Evolutionary conservation across 129 eudicot species (phyloP).

Genomic region (Apium graveolens): DNA sequence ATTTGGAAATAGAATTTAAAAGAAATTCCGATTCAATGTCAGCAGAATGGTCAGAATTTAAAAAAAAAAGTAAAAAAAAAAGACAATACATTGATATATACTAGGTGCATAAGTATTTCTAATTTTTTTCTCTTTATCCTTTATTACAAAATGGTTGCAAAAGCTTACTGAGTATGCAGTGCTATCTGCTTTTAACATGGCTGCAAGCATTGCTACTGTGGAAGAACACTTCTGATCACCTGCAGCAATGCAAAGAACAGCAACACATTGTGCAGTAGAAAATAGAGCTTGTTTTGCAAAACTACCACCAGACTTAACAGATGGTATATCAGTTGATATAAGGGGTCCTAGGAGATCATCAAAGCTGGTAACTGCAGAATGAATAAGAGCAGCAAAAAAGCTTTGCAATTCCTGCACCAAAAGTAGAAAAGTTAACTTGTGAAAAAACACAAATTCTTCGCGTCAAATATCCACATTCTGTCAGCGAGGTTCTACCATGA

Average conservation of each 20-base stretch:
- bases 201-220: slow-evolving; percentile 81
- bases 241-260: slow-evolving; percentile 96
- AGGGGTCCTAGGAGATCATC: slow-evolving; percentile 71
- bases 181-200: slow-evolving; percentile 69
- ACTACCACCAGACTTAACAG: slow-evolving; percentile 56
- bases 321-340: slow-evolving; percentile 64
- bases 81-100: too few relatives aligned
- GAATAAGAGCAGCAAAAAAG: slow-evolving; percentile 69
- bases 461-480: background rate
- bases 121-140: background rate
- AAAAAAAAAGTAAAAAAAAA: too few relatives aligned
- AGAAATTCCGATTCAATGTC: too few relatives aligned
- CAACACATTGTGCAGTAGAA: slow-evolving; percentile 94
- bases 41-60: background rate
- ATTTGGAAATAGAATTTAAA: too few relatives aligned
- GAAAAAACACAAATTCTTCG: background rate
- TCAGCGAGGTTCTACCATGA: slow-evolving; percentile 37
- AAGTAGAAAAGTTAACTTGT: background rate
- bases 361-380: slow-evolving; percentile 85
- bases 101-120: background rate
- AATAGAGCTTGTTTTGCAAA: slow-evolving; percentile 85
- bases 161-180: slow-evolving; percentile 52
- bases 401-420: slow-evolving; percentile 63
- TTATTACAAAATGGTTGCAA: slow-evolving; percentile 1
- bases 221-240: slow-evolving; percentile 76